These are phyloP conservation scores for Wickerhamomyces mucosus DNA, from an alignment of 805 yeast genomes.

Conservation along the genomic window DNA sequence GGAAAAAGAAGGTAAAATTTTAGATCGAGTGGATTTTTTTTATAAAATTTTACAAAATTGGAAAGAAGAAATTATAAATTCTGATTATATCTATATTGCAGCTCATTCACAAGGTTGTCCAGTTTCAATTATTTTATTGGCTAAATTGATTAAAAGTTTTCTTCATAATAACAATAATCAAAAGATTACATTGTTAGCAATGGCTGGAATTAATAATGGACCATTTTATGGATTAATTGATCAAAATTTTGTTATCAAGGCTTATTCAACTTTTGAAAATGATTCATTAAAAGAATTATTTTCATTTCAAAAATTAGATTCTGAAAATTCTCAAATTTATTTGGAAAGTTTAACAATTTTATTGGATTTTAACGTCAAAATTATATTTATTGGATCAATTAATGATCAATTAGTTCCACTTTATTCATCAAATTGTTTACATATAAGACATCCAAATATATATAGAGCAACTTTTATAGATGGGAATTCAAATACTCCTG, in stretches of 20 bases:
- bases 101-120: conserved; percentile 97
- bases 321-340: conserved; percentile 63
- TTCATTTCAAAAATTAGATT: conserved; percentile 72
- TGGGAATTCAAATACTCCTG: conserved; percentile 68
- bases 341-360: conserved; percentile 57
- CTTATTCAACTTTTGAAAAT: conserved; percentile 83
- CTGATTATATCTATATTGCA: conserved; percentile 86
- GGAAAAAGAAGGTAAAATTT: conserved; percentile 87
- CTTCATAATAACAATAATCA: conserved; percentile 24
- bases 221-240: conserved; percentile 92
- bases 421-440: conserved; percentile 77
- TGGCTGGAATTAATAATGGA: conserved; percentile 95
- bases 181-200: conserved; percentile 66
- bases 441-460: conserved; percentile 81
- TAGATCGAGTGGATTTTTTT: conserved; percentile 77
- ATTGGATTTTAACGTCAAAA: conserved; percentile 61
- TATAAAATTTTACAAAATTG: conserved; percentile 63
- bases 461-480: conserved; percentile 87
- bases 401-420: conserved; percentile 93
- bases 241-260: conserved; percentile 72
- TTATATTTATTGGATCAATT: conserved; percentile 78
- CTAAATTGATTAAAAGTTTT: conserved; percentile 59
- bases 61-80: conserved; percentile 39
- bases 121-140: conserved; percentile 72
- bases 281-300: conserved; percentile 81